Evolutionary conservation across 306 rosid genomes (phyloP).

Genomic region (Begonia loranthoides): DNA sequence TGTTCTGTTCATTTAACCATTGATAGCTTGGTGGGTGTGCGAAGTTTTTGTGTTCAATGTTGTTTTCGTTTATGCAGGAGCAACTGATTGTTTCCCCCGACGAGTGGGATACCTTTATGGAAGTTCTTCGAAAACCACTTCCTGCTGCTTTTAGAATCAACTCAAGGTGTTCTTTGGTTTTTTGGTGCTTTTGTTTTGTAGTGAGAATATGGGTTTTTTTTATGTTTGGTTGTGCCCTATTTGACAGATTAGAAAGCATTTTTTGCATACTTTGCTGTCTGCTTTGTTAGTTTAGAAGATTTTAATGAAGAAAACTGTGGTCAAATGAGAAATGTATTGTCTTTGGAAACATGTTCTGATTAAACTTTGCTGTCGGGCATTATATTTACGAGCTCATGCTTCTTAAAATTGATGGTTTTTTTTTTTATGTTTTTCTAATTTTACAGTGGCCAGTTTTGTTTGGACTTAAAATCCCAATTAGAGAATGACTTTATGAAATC

Average conservation of each 20-base stretch:
- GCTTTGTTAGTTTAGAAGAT: too few relatives aligned
- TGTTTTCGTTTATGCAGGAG: constrained; percentile 20
- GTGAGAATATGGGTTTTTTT: background rate
- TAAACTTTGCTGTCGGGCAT: too few relatives aligned
- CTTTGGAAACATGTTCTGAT: too few relatives aligned
- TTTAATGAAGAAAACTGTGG: too few relatives aligned
- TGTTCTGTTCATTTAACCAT: background rate
- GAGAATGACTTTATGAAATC: constrained; percentile 65
- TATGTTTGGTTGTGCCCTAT: background rate
- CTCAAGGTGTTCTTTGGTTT: constrained; percentile 37
- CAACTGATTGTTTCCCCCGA: constrained; percentile 41
- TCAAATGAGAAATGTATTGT: too few relatives aligned
- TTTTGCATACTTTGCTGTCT: background rate
- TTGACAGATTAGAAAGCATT: background rate
- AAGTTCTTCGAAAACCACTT: constrained; percentile 68
- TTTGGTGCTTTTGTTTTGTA: background rate
- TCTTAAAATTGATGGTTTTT: constrained; percentile 3
- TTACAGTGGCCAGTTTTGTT: constrained; percentile 81
- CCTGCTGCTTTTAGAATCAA: constrained; percentile 87
- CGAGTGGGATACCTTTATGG: constrained; percentile 69
- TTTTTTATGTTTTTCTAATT: constrained; percentile 4
- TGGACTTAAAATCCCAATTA: constrained; percentile 57
- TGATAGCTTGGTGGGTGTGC: background rate
- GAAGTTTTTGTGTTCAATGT: background rate
- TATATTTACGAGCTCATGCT: too few relatives aligned